Conservation (phyloP, 2,329 filamentous ascomycete genomes). For the Daldinia sp. region DNA sequence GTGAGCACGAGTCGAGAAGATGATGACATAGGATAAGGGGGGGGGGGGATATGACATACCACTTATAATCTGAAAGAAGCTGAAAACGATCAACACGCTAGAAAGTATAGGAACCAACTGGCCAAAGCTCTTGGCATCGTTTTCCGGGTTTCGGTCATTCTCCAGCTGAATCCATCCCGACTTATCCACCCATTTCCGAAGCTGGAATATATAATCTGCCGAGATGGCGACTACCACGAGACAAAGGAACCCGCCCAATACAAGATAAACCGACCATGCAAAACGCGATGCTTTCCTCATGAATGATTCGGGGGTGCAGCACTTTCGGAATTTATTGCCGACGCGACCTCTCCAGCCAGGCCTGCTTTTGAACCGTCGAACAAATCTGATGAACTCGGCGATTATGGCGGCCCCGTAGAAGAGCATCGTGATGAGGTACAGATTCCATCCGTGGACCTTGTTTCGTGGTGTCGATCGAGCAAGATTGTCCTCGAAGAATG, state of each 20-base stretch:
- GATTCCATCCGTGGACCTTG: slow-evolving; percentile 1
- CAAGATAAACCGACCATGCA: slow-evolving; percentile 43
- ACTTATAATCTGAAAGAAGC: slow-evolving; percentile 49
- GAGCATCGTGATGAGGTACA: background rate
- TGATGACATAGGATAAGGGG: background rate
- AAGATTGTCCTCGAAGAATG: background rate
- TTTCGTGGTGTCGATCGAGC: background rate
- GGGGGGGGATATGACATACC: slow-evolving; percentile 35
- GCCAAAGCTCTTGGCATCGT: slow-evolving; percentile 52
- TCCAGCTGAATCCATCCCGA: slow-evolving; percentile 45
- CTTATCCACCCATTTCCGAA: slow-evolving; percentile 48
- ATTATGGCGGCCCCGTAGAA: slow-evolving; percentile 4
- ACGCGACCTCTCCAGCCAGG: background rate
- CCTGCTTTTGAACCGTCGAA: background rate
- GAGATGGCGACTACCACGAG: slow-evolving; percentile 40
- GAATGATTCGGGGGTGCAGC: slow-evolving; percentile 21
- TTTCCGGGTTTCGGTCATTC: slow-evolving; percentile 47
- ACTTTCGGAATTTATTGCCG: background rate
- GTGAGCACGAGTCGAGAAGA: background rate
- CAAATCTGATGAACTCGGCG: background rate
- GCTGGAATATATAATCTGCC: slow-evolving; percentile 45
- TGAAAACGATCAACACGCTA: slow-evolving; percentile 50
- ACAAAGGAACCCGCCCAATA: slow-evolving; percentile 47
- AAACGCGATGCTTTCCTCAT: slow-evolving; percentile 33
- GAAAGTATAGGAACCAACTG: slow-evolving; percentile 54